phyloP scores from a whole-genome alignment of 139 green algal genomes.

The Penium margaritaceum region DNA sequence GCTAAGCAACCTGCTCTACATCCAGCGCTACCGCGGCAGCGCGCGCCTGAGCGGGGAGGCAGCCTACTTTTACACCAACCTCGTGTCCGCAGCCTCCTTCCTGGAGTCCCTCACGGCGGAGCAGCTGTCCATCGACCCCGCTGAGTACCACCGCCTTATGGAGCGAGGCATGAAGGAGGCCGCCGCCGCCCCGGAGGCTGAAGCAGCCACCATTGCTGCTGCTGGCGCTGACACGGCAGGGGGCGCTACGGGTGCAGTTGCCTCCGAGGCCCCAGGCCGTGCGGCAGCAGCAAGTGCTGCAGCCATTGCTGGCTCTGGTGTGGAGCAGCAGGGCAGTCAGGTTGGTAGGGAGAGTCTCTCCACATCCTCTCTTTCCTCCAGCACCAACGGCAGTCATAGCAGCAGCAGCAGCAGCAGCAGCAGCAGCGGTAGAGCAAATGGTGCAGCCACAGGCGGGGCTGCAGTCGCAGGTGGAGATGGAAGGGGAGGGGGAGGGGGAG shows the following conservation, averaged over 20 bases:
- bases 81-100: slow-evolving; percentile 50
- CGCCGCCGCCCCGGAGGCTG: too few relatives aligned
- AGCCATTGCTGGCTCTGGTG: neutral
- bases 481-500: neutral
- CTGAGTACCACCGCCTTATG: slow-evolving; percentile 20
- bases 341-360: too few relatives aligned
- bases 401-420: neutral
- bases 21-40: slow-evolving; percentile 61
- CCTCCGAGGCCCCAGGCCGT: neutral
- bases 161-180: slow-evolving; percentile 5
- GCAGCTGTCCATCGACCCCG: slow-evolving; percentile 34
- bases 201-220: neutral
- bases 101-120: slow-evolving; percentile 36
- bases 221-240: neutral
- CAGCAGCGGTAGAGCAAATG: neutral
- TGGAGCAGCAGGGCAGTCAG: too few relatives aligned
- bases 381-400: neutral
- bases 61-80: slow-evolving; percentile 58
- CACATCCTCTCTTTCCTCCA: neutral
- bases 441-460: neutral
- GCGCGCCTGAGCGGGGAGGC: slow-evolving; percentile 46
- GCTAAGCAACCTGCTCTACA: slow-evolving; percentile 68
- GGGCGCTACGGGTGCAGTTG: neutral
- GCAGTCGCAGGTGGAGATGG: neutral
- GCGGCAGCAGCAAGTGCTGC: neutral